phyloP scores from a whole-genome alignment of 2,329 filamentous ascomycete genomes.

The Epichloe sylvatica region DNA sequence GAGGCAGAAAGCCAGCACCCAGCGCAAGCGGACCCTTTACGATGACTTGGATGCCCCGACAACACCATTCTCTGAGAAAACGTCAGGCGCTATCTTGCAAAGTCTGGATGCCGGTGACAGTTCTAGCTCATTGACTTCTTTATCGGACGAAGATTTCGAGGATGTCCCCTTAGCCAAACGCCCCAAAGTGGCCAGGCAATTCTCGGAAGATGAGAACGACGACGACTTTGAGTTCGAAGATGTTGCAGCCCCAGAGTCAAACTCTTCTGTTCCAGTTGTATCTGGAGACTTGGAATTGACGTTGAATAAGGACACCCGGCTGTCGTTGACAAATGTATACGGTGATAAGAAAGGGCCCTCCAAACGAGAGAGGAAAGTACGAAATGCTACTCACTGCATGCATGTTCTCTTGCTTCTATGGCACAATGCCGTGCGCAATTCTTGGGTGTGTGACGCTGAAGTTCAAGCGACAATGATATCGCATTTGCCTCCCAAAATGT shows the following conservation, averaged over 20 bases:
- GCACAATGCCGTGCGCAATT: constrained; percentile 77
- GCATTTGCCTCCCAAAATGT: constrained; percentile 54
- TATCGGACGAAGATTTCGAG: constrained; percentile 44
- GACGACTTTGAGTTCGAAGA: constrained; percentile 44
- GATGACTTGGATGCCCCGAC: constrained; percentile 43
- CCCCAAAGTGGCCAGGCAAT: constrained; percentile 19
- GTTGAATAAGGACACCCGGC: constrained; percentile 42
- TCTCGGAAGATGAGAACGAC: constrained; percentile 12
- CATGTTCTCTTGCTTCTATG: constrained; percentile 81
- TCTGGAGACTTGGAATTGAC: constrained; percentile 63
- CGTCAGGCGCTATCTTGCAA: constrained; percentile 27
- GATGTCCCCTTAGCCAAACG: constrained; percentile 28
- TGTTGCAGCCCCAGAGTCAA: constrained; percentile 48
- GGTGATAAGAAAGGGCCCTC: constrained; percentile 69
- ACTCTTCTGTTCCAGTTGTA: constrained; percentile 32
- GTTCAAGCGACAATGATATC: constrained; percentile 63
- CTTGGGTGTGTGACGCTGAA: constrained; percentile 65
- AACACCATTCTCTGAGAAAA: constrained; percentile 29
- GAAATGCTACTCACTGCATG: constrained; percentile 68
- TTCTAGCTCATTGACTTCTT: constrained; percentile 35
- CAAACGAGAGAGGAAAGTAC: constrained; percentile 68
- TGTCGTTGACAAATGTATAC: constrained; percentile 46
- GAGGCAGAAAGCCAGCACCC: constrained; percentile 6
- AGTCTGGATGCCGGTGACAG: constrained; percentile 31
- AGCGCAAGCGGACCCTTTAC: constrained; percentile 36